Evolutionary conservation across 768 basidiomycete species (phyloP).

Genomic region (Russula brevipes): DNA sequence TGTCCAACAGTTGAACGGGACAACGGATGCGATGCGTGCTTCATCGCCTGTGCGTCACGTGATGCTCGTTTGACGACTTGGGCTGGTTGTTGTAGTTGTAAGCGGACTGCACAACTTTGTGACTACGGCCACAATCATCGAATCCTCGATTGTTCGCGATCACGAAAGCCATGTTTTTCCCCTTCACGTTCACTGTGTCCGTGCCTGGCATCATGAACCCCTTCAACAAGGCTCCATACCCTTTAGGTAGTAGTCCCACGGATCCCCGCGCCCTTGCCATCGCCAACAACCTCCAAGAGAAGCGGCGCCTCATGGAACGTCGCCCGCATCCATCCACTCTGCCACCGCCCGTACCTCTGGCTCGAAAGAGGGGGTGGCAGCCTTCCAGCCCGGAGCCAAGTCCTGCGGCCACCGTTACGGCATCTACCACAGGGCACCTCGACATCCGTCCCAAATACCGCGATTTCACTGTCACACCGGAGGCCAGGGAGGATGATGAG

Average conservation of each 20-base stretch:
- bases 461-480: constrained; percentile 32
- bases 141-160: neutral
- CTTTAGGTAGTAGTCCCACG: constrained; percentile 24
- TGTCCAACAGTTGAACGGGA: neutral
- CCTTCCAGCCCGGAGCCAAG: constrained; percentile 56
- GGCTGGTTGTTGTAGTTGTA: neutral
- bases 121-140: no score
- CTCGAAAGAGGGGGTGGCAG: constrained; percentile 69
- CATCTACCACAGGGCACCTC: constrained; percentile 59
- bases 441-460: constrained; percentile 64
- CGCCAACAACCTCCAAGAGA: constrained; percentile 27
- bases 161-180: constrained; percentile 43
- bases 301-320: constrained; percentile 24
- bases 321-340: constrained; percentile 32
- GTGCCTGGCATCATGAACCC: constrained; percentile 66
- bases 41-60: neutral
- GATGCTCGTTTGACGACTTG: neutral
- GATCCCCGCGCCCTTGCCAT: constrained; percentile 19
- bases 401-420: constrained; percentile 45
- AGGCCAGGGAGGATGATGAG: constrained; percentile 30
- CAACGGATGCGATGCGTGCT: neutral
- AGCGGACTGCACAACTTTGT: neutral
- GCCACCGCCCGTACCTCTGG: constrained; percentile 40
- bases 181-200: constrained; percentile 66
- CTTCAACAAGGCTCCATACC: constrained; percentile 34